Evolutionary conservation across 441 rosid genomes (phyloP).

Genomic region (Corymbia calophylla): DNA sequence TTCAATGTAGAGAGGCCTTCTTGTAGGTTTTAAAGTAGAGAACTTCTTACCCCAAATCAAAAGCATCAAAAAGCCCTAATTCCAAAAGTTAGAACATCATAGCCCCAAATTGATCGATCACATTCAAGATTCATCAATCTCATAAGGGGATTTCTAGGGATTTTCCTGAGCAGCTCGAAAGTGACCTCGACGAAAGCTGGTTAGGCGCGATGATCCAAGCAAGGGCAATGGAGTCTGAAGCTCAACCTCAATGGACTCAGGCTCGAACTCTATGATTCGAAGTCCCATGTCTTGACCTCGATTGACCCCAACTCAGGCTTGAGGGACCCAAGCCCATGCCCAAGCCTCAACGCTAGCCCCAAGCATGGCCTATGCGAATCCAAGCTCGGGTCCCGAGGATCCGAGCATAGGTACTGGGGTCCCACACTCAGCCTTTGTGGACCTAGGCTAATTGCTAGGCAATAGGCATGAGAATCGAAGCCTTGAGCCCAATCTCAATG

Average conservation of each 20-base stretch:
- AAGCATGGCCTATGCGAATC: background rate
- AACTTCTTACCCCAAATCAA: background rate
- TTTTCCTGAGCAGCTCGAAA: background rate
- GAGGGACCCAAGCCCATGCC: background rate
- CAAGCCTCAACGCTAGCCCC: background rate
- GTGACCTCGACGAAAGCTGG: background rate
- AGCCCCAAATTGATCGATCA: background rate
- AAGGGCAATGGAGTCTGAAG: background rate
- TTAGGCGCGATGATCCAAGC: background rate
- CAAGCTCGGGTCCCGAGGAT: background rate
- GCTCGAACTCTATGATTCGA: background rate
- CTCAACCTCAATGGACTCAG: fast-evolving
- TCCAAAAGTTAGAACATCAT: background rate
- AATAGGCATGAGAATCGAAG: fast-evolving
- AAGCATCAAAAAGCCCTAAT: background rate
- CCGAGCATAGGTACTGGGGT: background rate
- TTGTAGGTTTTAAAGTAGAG: background rate
- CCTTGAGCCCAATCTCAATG: background rate
- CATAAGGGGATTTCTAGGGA: background rate
- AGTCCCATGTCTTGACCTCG: fast-evolving
- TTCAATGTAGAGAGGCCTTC: background rate
- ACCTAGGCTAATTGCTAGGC: fast-evolving
- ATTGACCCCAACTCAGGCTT: background rate
- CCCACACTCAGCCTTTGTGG: background rate
- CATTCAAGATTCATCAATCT: background rate